Conservation (phyloP, 139 green algal genomes). For the Penium margaritaceum region DNA sequence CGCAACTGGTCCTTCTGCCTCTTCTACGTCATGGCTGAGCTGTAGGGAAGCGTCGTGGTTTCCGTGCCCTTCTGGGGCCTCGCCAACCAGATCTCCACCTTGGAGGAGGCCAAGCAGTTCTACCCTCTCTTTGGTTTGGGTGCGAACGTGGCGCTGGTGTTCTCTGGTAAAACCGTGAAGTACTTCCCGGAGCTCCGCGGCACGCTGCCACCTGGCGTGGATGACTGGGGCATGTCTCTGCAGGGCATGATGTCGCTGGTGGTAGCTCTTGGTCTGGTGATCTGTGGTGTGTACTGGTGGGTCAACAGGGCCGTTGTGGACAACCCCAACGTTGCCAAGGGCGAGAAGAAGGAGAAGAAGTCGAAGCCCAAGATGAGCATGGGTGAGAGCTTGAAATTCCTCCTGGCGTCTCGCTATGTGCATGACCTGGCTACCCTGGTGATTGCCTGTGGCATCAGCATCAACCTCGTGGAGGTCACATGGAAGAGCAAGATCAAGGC, state of each 20-base stretch:
- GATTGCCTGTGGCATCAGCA: constrained; percentile 91
- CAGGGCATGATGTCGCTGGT: constrained; percentile 93
- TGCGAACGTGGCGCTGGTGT: constrained; percentile 93
- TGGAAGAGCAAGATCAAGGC: constrained; percentile 99
- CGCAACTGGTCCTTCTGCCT: constrained; percentile 98
- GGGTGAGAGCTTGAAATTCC: constrained; percentile 84
- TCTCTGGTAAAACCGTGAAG: constrained; percentile 87
- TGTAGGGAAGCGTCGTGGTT: constrained; percentile 96
- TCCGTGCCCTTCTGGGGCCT: constrained; percentile 97
- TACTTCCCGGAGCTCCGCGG: constrained; percentile 78
- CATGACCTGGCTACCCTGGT: constrained; percentile 85
- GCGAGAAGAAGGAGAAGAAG: constrained; percentile 56
- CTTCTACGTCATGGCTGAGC: constrained; percentile 98
- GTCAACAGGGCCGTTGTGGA: constrained; percentile 72
- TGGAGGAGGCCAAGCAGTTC: constrained; percentile 92
- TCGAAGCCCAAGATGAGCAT: constrained; percentile 54
- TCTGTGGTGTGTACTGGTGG: constrained; percentile 71
- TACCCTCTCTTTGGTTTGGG: constrained; percentile 95
- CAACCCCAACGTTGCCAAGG: constrained; percentile 44
- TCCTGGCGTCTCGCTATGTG: constrained; percentile 85
- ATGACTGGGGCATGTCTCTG: constrained; percentile 89
- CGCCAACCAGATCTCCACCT: constrained; percentile 93
- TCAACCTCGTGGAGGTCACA: constrained; percentile 98
- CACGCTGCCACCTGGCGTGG: constrained; percentile 77
- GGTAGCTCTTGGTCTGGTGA: constrained; percentile 67